Conservation (phyloP, 129 eudicot species). For the Pulicaria dysenterica region DNA sequence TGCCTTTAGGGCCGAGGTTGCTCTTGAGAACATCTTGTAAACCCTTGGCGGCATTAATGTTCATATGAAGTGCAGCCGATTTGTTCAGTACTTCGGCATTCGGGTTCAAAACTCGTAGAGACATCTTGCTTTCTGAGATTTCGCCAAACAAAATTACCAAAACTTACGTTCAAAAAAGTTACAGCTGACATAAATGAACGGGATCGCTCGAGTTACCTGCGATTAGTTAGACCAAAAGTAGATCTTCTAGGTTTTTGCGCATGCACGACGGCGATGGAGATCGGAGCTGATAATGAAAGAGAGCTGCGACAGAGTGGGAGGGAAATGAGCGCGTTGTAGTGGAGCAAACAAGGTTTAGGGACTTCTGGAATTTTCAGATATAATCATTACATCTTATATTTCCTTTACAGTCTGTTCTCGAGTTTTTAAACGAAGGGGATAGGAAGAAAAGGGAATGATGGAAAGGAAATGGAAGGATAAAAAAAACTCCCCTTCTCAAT, state of each 20-base stretch:
- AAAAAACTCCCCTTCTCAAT: too few species aligned
- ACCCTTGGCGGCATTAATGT: conserved; percentile 91
- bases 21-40: conserved; percentile 89
- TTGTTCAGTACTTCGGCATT: conserved; percentile 97
- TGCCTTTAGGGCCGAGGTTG: conserved; percentile 97
- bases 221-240: not conserved
- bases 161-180: not conserved
- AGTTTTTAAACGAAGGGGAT: too few species aligned
- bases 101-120: conserved; percentile 74
- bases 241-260: not conserved
- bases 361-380: conserved; percentile 18
- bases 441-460: too few species aligned
- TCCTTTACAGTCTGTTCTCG: too few species aligned
- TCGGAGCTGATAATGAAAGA: not conserved
- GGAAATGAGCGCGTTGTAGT: not conserved
- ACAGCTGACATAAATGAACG: not conserved
- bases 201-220: conserved; percentile 1
- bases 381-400: too few species aligned
- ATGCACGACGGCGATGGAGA: conserved; percentile 7
- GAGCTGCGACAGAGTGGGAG: not conserved
- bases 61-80: conserved; percentile 93
- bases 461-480: too few species aligned
- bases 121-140: conserved; percentile 49
- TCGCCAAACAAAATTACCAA: not conserved
- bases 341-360: conserved; percentile 18